A percentile compares a stretch with the other conserved stretches of the same genome.
Conservation (phyloP, 2,329 filamentous ascomycete genomes). For the Sporothrix humicola region DNA sequence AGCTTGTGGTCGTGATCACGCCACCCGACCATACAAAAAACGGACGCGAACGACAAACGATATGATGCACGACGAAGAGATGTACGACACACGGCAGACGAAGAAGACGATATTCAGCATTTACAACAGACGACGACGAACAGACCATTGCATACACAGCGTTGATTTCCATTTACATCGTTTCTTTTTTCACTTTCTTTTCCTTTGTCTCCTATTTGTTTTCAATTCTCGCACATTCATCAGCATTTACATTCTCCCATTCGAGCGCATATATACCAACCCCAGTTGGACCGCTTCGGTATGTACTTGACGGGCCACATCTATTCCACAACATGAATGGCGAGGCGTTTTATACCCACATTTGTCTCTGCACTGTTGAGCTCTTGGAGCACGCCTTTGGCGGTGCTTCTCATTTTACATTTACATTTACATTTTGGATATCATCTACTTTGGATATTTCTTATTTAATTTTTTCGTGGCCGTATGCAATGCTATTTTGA, state of each 20-base stretch:
- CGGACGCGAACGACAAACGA: background rate
- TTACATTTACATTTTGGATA: background rate
- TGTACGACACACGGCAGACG: background rate
- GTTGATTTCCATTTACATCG: background rate
- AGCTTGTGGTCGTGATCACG: conserved; percentile 10
- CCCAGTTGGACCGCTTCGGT: background rate
- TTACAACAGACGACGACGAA: background rate
- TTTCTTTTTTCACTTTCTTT: background rate
- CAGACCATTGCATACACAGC: conserved; percentile 21
- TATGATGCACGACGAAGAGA: background rate
- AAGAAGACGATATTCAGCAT: background rate
- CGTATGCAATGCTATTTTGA: background rate
- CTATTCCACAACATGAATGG: background rate
- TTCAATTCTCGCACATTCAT: background rate
- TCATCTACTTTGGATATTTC: background rate
- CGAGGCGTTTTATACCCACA: conserved; percentile 32
- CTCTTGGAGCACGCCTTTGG: background rate
- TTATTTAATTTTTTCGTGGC: background rate
- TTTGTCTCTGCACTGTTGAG: conserved; percentile 1
- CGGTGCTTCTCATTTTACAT: background rate
- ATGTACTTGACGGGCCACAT: background rate
- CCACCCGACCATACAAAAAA: background rate
- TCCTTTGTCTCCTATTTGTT: background rate
- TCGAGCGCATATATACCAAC: background rate
- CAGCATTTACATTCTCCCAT: background rate